Evolutionary conservation across 2,329 filamentous ascomycete species (phyloP).

Genomic region (Microcyclosporella mali): DNA sequence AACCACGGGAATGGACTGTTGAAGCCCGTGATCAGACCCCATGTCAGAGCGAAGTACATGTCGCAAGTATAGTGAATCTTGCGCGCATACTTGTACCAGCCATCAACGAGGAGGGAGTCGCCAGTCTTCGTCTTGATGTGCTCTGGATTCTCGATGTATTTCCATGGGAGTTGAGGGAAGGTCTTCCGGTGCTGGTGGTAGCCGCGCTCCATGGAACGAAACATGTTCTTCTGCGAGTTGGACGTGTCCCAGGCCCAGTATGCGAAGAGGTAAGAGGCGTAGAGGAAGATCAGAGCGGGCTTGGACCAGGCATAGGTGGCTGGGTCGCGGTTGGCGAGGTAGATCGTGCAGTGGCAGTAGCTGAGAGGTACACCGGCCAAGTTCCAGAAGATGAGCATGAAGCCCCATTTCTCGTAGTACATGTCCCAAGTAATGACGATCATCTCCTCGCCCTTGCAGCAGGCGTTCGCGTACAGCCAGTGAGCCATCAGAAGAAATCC

Average conservation of each 20-base stretch:
- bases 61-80: slow-evolving; percentile 69
- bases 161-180: slow-evolving; percentile 89
- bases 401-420: slow-evolving; percentile 95
- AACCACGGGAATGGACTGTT: slow-evolving; percentile 82
- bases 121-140: slow-evolving; percentile 67
- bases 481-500: slow-evolving; percentile 81
- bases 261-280: slow-evolving; percentile 66
- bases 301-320: slow-evolving; percentile 71
- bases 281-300: slow-evolving; percentile 59
- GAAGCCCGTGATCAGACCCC: slow-evolving; percentile 79
- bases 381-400: slow-evolving; percentile 99
- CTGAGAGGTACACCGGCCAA: slow-evolving; percentile 82
- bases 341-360: slow-evolving; percentile 91
- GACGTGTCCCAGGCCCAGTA: slow-evolving; percentile 92
- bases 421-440: slow-evolving; percentile 91
- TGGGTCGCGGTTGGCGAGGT: slow-evolving; percentile 76
- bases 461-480: slow-evolving; percentile 87
- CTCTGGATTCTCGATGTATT: slow-evolving; percentile 72
- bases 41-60: slow-evolving; percentile 67
- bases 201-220: slow-evolving; percentile 73
- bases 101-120: slow-evolving; percentile 73
- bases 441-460: slow-evolving; percentile 84
- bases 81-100: slow-evolving; percentile 61
- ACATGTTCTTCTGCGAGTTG: slow-evolving; percentile 91
- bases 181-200: slow-evolving; percentile 64